Conservation (phyloP, 805 yeast species). For the Kazachstania kunashirensis region DNA sequence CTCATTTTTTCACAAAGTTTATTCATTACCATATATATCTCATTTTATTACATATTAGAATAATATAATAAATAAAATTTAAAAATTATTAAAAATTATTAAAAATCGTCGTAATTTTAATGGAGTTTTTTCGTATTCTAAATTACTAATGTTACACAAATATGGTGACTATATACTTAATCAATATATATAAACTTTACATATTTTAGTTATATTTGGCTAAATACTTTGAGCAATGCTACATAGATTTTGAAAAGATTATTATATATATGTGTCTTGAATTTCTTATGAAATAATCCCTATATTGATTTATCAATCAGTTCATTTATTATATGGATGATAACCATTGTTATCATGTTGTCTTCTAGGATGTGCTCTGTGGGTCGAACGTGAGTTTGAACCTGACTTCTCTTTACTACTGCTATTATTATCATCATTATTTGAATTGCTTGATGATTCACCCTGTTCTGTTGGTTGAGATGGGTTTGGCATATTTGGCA, state of each 20-base stretch:
- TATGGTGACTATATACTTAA: too few species aligned
- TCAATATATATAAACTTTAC: too few species aligned
- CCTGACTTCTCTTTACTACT: constrained; percentile 8
- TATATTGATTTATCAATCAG: too few species aligned
- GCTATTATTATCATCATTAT: constrained; percentile 12
- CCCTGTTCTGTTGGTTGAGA: constrained; percentile 14
- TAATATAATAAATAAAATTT: neutral
- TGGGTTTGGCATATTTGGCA: neutral
- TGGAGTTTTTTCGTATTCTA: too few species aligned
- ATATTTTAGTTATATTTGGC: too few species aligned
- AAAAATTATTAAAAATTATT: neutral
- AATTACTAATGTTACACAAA: too few species aligned
- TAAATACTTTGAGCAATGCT: too few species aligned
- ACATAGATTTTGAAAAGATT: too few species aligned
- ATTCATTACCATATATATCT: constrained; percentile 1
- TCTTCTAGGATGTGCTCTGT: constrained; percentile 4
- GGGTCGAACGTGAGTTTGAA: constrained; percentile 16
- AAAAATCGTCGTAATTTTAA: too few species aligned
- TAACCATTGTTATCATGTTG: constrained; percentile 4
- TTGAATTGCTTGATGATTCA: constrained; percentile 10
- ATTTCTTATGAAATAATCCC: too few species aligned
- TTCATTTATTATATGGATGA: constrained; percentile 4
- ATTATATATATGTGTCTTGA: too few species aligned
- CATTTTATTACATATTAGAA: neutral
- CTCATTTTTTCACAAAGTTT: neutral